Conservation (phyloP, 1,284 basidiomycete species). For the Agroathelia rolfsii region DNA sequence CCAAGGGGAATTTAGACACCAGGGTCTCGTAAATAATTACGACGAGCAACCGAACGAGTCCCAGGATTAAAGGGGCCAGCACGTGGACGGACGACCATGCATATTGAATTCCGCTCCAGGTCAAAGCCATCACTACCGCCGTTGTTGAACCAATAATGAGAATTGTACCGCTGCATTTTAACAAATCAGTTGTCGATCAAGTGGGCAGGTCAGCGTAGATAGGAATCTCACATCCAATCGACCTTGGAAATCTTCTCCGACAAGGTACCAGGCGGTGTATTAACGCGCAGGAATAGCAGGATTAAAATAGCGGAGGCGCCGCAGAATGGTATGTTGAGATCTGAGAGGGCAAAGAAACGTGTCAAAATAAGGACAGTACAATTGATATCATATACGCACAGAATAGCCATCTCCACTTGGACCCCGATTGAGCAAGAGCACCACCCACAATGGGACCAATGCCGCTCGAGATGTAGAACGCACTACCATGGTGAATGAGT, state of each 20-base stretch:
- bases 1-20: constrained; percentile 15
- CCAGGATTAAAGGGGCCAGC: constrained; percentile 21
- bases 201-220: neutral
- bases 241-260: constrained; percentile 23
- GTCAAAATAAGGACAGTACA: neutral
- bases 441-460: constrained; percentile 29
- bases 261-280: constrained; percentile 24
- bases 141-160: constrained; percentile 19
- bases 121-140: constrained; percentile 22
- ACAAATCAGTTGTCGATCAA: too few species aligned
- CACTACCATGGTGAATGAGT: too few species aligned
- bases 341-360: constrained; percentile 12
- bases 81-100: constrained; percentile 21
- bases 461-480: constrained; percentile 25
- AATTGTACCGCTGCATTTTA: constrained; percentile 18
- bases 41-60: constrained; percentile 18
- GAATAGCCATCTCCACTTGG: constrained; percentile 33
- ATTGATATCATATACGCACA: constrained; percentile 16
- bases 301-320: constrained; percentile 27
- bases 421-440: constrained; percentile 20
- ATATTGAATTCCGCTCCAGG: constrained; percentile 23
- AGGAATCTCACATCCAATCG: constrained; percentile 28
- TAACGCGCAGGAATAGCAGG: constrained; percentile 27
- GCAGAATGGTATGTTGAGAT: constrained; percentile 35
- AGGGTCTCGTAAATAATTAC: constrained; percentile 18